Evolutionary conservation across 73 alveolate genomes (phyloP), one percentile per base, ranked within the genome.

Genomic region (Symbiodinium pilosum): DNA sequence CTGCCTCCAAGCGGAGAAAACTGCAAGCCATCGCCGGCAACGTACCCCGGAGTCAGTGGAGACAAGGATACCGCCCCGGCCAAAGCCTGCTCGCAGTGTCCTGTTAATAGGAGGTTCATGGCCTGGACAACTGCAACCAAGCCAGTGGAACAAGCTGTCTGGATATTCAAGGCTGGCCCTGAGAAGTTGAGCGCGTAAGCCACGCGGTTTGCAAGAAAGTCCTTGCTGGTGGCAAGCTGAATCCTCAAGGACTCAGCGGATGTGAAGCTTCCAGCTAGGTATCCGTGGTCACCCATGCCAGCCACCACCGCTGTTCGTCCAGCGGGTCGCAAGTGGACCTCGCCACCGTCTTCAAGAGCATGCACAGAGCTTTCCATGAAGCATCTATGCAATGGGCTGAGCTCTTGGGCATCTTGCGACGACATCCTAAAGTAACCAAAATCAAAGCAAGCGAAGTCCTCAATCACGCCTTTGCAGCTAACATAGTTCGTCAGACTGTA

Each of bases 121-220:
- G 84, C 93, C 30, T 3, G 38, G 32, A 24, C 84, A 30, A 86
- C 38, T 14, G 93, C 93, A 9, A 86, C 93, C 47, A 86, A 42
- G 39, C 83, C 71, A 16, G 93, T 11, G 36, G 93, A 86, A 75
- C 93, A 86, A 24, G 93, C 93, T 32, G 93, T 86, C 36, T 86
- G 83, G 30, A 86, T n/a, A 32, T 20, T 51, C 84, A 51, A 4
- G 9, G 84, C 9, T 6, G 93, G 93, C 24, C 93, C 93, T 8
- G 28, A 26, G 40, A 86, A 34, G 21, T 52, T 38, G 40, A 43
- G 38, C 7, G 5, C 47, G 83, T 86, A 86, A 6, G 93, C 40
- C 36, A 86, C 54, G 9, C 83, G 93, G 83, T 43, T 52, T 7
- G 93, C 81, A 40, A 86, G 21, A n/a, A 86, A 83, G 89, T 83